Evolutionary conservation across 495 filamentous ascomycete species (phyloP), one percentile per base, ranked within the genome.

Genomic region (Terfezia claveryi): DNA sequence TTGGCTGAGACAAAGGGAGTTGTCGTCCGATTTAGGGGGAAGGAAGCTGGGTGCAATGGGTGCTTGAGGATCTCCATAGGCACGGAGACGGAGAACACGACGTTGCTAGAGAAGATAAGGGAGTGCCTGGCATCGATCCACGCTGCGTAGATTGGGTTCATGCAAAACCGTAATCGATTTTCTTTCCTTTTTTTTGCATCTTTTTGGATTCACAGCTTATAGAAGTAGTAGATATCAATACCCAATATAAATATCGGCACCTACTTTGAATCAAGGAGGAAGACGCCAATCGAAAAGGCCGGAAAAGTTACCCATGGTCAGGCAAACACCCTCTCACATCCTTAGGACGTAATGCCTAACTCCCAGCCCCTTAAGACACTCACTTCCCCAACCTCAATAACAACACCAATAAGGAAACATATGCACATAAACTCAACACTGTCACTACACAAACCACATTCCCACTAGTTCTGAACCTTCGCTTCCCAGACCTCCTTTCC

Each of bases 1-100:
- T 70, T 96, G 68, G 91, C 92, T 0, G 88, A 94, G 73, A 80
- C 77, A 49, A 80, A 79, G 60, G 86, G 87, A 0, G 87, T 98
- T 2, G 86, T 98, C 32, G 92, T 98, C 10, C 71, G 91, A 55
- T 98, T 95, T 67, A 72, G 91, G 50, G 91, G 91, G 2, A 91
- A 87, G 69, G 91, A 98, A 73, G 68, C 80, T 36, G 91, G 87
- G 6, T 98, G 91, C 63, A 62, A 80, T 57, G 91, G 88, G 1
- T 94, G 89, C 63, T 67, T 98, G 63, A 74, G 91, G 44, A 82
- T 98, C 58, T 96, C 91, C 1, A 82, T 98, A 9, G 91, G 91
- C 7, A 98, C 91, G 6, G 83, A 87, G 64, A 68, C 75, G 12
- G 91, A 98, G 69, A 84, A 91, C 23, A 79, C 76, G 37, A 76